Evolutionary conservation across 2,329 filamentous ascomycete species (phyloP).

Genomic region (Xylaria sp.): DNA sequence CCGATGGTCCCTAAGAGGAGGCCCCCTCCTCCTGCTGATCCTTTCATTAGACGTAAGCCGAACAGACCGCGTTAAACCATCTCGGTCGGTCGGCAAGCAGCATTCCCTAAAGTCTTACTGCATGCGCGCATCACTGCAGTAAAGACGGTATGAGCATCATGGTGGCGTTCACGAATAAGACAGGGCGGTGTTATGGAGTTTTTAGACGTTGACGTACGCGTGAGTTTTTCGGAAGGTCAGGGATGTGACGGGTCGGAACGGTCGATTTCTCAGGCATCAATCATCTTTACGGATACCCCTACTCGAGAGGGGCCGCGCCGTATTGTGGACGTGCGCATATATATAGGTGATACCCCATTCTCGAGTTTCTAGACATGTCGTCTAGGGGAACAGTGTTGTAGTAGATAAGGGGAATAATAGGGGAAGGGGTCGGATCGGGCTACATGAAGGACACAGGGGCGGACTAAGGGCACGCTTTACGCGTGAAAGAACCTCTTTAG

Average conservation of each 20-base stretch:
- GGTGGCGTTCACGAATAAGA: neutral
- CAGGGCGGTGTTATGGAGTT: neutral
- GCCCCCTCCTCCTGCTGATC: conserved; percentile 23
- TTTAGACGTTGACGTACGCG: neutral
- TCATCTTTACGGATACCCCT: no score
- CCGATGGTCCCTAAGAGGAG: conserved; percentile 20
- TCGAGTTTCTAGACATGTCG: neutral
- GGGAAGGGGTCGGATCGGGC: neutral
- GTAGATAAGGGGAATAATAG: no score
- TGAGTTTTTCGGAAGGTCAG: neutral
- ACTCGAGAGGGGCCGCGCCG: no score
- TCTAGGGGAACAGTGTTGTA: neutral
- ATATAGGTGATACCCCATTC: neutral
- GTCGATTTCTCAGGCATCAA: neutral
- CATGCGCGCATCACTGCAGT: neutral
- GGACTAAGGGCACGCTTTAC: no score
- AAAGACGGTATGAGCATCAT: neutral
- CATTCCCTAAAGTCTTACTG: neutral
- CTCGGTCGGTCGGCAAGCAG: neutral
- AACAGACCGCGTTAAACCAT: conserved; percentile 26
- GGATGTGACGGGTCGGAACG: neutral
- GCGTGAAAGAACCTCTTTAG: no score
- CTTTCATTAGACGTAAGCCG: conserved; percentile 35
- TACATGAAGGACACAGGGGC: no score
- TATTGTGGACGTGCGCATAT: neutral